A percentile compares a stretch with the other conserved stretches of the same genome.
phyloP scores from a whole-genome alignment of 805 yeast genomes.

The Wickerhamiella lipophila region DNA sequence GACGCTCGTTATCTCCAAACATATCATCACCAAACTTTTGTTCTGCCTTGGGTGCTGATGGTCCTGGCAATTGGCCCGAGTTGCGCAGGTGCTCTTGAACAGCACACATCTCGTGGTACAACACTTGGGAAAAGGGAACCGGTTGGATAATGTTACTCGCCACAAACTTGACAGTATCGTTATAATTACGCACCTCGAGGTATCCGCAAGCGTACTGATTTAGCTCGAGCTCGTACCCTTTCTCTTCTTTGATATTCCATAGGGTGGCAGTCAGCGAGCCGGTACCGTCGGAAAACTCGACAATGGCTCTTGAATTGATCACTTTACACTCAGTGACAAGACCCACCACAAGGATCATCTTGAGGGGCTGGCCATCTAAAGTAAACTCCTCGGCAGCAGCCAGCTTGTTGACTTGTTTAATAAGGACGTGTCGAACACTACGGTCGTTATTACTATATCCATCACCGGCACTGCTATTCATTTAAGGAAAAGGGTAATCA shows the following conservation, averaged over 20 bases:
- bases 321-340: constrained; percentile 40
- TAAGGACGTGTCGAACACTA: constrained; percentile 41
- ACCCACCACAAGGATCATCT: constrained; percentile 45
- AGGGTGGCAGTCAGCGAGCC: constrained; percentile 43
- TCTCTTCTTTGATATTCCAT: constrained; percentile 34
- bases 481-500: background rate
- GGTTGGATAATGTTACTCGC: constrained; percentile 38
- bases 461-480: constrained; percentile 9
- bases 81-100: constrained; percentile 31
- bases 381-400: constrained; percentile 44
- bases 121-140: constrained; percentile 44
- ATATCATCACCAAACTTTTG: constrained; percentile 8
- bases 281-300: constrained; percentile 56
- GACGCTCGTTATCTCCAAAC: background rate
- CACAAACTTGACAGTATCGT: constrained; percentile 39
- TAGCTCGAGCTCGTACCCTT: constrained; percentile 29
- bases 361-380: constrained; percentile 43
- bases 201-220: constrained; percentile 39
- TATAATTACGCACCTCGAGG: constrained; percentile 37
- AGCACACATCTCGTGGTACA: constrained; percentile 51
- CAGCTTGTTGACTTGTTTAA: constrained; percentile 47
- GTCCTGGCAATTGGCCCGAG: constrained; percentile 21
- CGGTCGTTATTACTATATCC: background rate
- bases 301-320: constrained; percentile 24
- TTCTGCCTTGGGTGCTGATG: constrained; percentile 4